Evolutionary conservation across 257 asterid species (phyloP).

Genomic region (Perilla frutescens): DNA sequence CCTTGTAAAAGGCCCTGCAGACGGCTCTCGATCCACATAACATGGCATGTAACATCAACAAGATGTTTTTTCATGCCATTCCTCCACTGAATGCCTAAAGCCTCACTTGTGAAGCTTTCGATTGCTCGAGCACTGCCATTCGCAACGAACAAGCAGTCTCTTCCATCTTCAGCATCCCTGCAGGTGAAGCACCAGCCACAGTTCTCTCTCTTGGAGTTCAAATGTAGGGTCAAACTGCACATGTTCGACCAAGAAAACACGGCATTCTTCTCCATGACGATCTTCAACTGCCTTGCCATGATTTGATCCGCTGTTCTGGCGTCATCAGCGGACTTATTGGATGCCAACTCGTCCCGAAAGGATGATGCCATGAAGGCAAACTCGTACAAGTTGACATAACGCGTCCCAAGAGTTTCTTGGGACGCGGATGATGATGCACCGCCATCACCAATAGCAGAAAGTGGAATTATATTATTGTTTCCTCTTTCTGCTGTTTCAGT

Average conservation of each 20-base stretch:
- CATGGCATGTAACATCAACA: constrained; percentile 67
- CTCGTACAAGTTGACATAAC: constrained; percentile 64
- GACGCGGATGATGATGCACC: not conserved
- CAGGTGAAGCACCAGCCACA: constrained; percentile 95
- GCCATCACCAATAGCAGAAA: not conserved
- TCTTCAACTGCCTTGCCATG: constrained; percentile 67
- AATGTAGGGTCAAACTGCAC: constrained; percentile 35
- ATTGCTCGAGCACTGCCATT: constrained; percentile 47
- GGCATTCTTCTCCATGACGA: constrained; percentile 49
- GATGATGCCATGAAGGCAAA: constrained; percentile 67
- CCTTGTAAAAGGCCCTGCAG: constrained; percentile 80
- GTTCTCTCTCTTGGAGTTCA: constrained; percentile 51
- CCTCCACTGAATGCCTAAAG: constrained; percentile 54
- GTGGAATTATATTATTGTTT: no score
- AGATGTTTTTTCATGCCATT: constrained; percentile 62
- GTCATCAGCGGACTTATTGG: constrained; percentile 48
- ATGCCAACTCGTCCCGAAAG: constrained; percentile 51
- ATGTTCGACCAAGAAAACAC: constrained; percentile 69
- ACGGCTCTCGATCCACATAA: constrained; percentile 70
- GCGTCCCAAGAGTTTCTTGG: no score
- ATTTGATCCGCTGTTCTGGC: constrained; percentile 58
- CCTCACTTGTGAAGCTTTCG: constrained; percentile 35
- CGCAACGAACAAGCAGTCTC: constrained; percentile 67
- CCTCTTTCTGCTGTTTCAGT: no score
- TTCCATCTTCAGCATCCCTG: constrained; percentile 60